Conservation (phyloP, 305 asterid genomes). For the Petunia hybrid region DNA sequence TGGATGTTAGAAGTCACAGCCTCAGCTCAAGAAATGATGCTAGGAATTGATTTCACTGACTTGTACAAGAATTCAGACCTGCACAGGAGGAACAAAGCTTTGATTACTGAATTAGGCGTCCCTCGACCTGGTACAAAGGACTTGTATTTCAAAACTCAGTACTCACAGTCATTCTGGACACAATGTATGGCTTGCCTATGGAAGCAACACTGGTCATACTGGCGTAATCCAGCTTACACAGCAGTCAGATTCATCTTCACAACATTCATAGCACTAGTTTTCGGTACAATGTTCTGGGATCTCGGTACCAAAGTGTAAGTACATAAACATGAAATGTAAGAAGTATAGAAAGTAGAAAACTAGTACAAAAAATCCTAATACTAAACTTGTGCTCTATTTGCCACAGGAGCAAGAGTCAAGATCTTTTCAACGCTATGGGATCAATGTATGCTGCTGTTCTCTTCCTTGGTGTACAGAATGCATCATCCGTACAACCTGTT, state of each 20-base stretch:
- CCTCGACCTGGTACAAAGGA: slow-evolving; percentile 61
- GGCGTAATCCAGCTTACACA: slow-evolving; percentile 66
- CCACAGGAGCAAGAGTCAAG: slow-evolving; percentile 33
- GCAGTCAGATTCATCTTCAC: slow-evolving; percentile 67
- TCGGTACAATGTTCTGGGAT: slow-evolving; percentile 69
- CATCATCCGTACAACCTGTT: slow-evolving; percentile 36
- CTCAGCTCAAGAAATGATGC: slow-evolving; percentile 61
- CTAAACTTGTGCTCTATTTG: slow-evolving; percentile 9
- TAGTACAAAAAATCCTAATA: not conserved
- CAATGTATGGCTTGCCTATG: slow-evolving; percentile 69
- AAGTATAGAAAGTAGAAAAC: not conserved
- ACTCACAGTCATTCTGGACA: slow-evolving; percentile 53
- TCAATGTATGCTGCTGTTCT: slow-evolving; percentile 35
- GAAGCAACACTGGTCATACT: slow-evolving; percentile 71
- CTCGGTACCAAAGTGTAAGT: slow-evolving; percentile 59
- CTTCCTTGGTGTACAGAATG: slow-evolving; percentile 37
- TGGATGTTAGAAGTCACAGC: slow-evolving; percentile 76
- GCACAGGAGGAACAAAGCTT: slow-evolving; percentile 61
- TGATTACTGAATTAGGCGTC: slow-evolving; percentile 54
- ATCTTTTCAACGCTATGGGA: slow-evolving; percentile 38
- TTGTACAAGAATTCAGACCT: slow-evolving; percentile 61
- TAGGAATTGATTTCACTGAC: slow-evolving; percentile 61
- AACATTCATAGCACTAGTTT: slow-evolving; percentile 53
- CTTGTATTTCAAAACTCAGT: slow-evolving; percentile 48
- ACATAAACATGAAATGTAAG: not conserved